Base-by-base conservation (phyloP, 495 filamentous ascomycete species). In the Podospora bellae-mahoneyi region DNA sequence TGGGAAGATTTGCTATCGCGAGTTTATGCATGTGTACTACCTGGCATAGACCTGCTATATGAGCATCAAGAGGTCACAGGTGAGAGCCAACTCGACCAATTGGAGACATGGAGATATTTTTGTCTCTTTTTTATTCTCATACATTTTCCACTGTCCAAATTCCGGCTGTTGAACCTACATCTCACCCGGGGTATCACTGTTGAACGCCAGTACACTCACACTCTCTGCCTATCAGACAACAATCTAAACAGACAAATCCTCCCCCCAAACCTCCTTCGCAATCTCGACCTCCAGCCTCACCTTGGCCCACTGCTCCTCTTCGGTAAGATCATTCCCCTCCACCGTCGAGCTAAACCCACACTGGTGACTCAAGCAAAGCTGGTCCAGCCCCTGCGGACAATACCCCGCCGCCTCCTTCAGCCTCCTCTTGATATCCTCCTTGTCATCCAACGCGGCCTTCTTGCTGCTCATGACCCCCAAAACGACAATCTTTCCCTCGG, bases 321-420 rank as follows among this genome's bases (percentile, higher is more conserved):
- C 80, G 19, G 78, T 83, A 39, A 90, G 74, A 32, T 86, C 77
- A 72, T 90, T 89, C 19, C 88, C 88, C 73, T 86, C 87, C 65
- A 82, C 82, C 66, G 89, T 88, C 27, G 84, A 87, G 68, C 86
- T 88, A 76, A 90, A 90, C 13, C 88, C 88, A 76, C 88, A 90
- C 78, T 90, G 88, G 39, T 89, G 88, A 69, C 85, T 88, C 54
- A 90, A 77, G 70, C 88, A 88, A 59, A 90, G 75, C 71, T 86
- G 82, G 70, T 88, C 83, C 10, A 90, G 77, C 0, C 87, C 87
- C 28, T 81, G 68, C 3, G 86, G 84, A 68, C 88, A 85, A 73
- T 84, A 85, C n/a, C 81, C 79, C 4, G 85, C 88, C 18, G 88
- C 88, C 73, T 85, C 81, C 34, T 84, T 80, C 58, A 90, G 76